Percentiles rank a stretch among this genome's conserved stretches.
phyloP scores from a whole-genome alignment of 768 basidiomycete species.

The Neoboletus magnificus region DNA sequence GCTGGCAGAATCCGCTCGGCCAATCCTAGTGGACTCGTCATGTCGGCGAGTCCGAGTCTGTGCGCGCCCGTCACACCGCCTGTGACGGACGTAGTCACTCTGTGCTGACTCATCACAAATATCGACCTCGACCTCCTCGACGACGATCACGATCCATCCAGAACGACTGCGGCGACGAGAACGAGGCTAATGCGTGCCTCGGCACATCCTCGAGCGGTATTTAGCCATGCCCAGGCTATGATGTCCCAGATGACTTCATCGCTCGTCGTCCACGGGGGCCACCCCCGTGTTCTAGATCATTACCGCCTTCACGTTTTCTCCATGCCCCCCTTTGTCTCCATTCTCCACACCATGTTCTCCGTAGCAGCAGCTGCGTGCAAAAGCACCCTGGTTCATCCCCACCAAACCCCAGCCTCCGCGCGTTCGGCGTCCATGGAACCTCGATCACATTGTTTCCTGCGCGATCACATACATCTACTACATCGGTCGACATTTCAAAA shows the following conservation, averaged over 20 bases:
- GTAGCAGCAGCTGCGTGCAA: slow-evolving; percentile 12
- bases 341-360: slow-evolving; percentile 12
- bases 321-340: slow-evolving; percentile 19
- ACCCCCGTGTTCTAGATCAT: slow-evolving; percentile 10
- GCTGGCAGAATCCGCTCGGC: slow-evolving; percentile 19
- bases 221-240: background rate
- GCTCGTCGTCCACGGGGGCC: slow-evolving; percentile 5
- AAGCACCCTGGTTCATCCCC: slow-evolving; percentile 10
- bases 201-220: background rate
- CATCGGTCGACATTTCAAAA: background rate
- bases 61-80: slow-evolving; percentile 13
- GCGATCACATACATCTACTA: slow-evolving; percentile 19
- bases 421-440: background rate
- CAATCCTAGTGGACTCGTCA: slow-evolving; percentile 13
- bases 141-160: background rate
- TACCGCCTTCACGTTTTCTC: slow-evolving; percentile 24
- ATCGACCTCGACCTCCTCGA: background rate
- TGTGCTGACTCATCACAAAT: slow-evolving; percentile 12
- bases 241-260: background rate
- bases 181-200: background rate
- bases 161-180: slow-evolving; percentile 1
- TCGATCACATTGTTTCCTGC: slow-evolving; percentile 1
- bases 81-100: slow-evolving; percentile 11
- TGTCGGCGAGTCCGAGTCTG: slow-evolving; percentile 1
- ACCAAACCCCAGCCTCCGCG: slow-evolving; percentile 7